These are phyloP conservation scores for Exophiala alcalophila DNA, from an alignment of 2,329 filamentous ascomycete species.

Conservation along the genomic window DNA sequence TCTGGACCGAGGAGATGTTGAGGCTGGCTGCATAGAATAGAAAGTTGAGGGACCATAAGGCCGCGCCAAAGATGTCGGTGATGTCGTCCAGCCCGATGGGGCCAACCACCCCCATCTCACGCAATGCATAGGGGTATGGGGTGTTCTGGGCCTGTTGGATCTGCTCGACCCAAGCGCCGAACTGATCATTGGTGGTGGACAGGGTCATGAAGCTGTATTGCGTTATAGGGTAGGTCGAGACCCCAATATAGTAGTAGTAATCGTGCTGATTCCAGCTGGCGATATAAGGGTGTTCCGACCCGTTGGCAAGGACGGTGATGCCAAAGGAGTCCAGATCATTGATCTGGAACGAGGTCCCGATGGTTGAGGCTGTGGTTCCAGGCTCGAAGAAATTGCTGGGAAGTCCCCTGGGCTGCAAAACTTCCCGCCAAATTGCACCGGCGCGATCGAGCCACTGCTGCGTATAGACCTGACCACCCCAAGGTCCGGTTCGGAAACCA, in stretches of 20 bases:
- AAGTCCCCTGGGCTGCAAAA: conserved; percentile 43
- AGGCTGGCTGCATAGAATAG: conserved; percentile 50
- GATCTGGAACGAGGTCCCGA: conserved; percentile 51
- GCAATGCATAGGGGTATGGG: conserved; percentile 47
- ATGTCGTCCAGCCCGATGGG: conserved; percentile 48
- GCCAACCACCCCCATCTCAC: conserved; percentile 53
- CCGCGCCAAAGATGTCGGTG: conserved; percentile 50
- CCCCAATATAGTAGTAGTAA: conserved; percentile 53
- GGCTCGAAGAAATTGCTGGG: conserved; percentile 49
- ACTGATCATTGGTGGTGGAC: conserved; percentile 48
- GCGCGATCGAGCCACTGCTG: conserved; percentile 48
- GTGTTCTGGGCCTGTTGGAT: conserved; percentile 43
- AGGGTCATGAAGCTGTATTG: conserved; percentile 47
- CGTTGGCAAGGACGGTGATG: conserved; percentile 39
- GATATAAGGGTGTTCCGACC: conserved; percentile 36
- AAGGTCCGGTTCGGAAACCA: conserved; percentile 44
- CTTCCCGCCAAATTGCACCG: conserved; percentile 43
- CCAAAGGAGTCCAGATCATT: conserved; percentile 40
- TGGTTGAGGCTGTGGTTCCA: conserved; percentile 50
- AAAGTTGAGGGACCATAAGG: conserved; percentile 54
- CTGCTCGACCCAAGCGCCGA: conserved; percentile 47
- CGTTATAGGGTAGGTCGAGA: conserved; percentile 45
- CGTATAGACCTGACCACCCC: conserved; percentile 46
- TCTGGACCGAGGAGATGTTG: conserved; percentile 48
- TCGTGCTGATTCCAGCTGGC: conserved; percentile 54